Evolutionary conservation across 257 asterid genomes (phyloP).

Genomic region (Paraleonurus japonicus): DNA sequence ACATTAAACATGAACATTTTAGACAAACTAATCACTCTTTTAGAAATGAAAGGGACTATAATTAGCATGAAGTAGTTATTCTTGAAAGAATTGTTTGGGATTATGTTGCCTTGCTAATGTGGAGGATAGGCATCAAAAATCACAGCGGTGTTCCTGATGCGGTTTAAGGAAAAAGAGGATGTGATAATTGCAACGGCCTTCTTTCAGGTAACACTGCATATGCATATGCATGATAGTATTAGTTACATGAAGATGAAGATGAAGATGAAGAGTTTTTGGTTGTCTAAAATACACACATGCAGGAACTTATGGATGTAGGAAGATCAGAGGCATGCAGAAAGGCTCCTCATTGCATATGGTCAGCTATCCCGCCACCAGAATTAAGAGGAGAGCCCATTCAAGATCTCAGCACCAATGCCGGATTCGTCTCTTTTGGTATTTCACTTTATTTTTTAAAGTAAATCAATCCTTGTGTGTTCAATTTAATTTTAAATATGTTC

Average conservation of each 20-base stretch:
- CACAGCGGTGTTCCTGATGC: conserved; percentile 86
- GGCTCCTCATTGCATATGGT: conserved; percentile 89
- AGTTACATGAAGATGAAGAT: no score
- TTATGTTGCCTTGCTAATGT: conserved; percentile 14
- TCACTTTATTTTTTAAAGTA: not conserved
- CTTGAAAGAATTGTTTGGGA: not conserved
- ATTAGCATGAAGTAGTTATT: not conserved
- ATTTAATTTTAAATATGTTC: no score
- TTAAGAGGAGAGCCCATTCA: conserved; percentile 81
- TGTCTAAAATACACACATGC: not conserved
- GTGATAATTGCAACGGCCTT: conserved; percentile 75
- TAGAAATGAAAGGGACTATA: no score
- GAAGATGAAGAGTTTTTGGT: no score
- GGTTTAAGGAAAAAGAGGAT: conserved; percentile 71
- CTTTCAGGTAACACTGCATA: conserved; percentile 54
- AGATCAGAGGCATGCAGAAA: conserved; percentile 49
- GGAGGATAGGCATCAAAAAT: conserved; percentile 56
- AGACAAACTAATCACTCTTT: no score
- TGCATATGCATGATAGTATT: no score
- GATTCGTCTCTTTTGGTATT: conserved; percentile 84
- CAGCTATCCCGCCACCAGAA: conserved; percentile 86
- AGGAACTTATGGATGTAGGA: conserved; percentile 84
- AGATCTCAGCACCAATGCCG: conserved; percentile 85
- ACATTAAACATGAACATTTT: no score
- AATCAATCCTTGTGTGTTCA: no score